Conservation (phyloP, 1,139 yeast species). For the Protomyces pachydermus region DNA sequence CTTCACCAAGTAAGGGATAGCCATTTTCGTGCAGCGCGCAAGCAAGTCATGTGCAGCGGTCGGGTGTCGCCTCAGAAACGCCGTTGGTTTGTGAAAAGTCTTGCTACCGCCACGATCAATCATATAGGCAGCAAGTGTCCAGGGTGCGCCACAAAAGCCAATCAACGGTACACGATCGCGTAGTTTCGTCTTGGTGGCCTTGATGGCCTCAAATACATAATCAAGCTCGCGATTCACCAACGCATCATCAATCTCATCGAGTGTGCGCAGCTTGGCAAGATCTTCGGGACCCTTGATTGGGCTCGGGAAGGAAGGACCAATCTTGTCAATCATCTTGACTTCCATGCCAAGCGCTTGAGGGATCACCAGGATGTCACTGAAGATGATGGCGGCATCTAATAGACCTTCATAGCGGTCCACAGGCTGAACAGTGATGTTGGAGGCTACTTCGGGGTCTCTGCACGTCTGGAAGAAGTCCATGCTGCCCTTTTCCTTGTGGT, state of each 20-base stretch:
- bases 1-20: conserved; percentile 84
- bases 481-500: conserved; percentile 80
- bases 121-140: conserved; percentile 96
- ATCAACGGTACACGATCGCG: conserved; percentile 87
- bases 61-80: conserved; percentile 82
- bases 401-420: conserved; percentile 82
- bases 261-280: conserved; percentile 50
- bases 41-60: conserved; percentile 65
- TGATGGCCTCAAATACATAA: conserved; percentile 92
- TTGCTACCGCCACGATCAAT: conserved; percentile 96
- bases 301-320: conserved; percentile 87
- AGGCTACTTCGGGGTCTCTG: conserved; percentile 86
- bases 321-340: conserved; percentile 88
- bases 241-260: conserved; percentile 46
- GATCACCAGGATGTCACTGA: conserved; percentile 88
- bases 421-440: conserved; percentile 93
- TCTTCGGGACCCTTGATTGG: conserved; percentile 77
- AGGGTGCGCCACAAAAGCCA: conserved; percentile 97
- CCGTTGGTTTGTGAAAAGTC: conserved; percentile 82
- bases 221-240: conserved; percentile 63
- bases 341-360: conserved; percentile 99
- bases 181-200: conserved; percentile 75
- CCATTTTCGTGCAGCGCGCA: conserved; percentile 78
- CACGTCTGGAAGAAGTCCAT: conserved; percentile 91
- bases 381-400: conserved; percentile 93